Evolutionary conservation across 179 eudicot species (phyloP), one percentile per base, ranked within the genome.

Genomic region (Vitellaria paradoxa): DNA sequence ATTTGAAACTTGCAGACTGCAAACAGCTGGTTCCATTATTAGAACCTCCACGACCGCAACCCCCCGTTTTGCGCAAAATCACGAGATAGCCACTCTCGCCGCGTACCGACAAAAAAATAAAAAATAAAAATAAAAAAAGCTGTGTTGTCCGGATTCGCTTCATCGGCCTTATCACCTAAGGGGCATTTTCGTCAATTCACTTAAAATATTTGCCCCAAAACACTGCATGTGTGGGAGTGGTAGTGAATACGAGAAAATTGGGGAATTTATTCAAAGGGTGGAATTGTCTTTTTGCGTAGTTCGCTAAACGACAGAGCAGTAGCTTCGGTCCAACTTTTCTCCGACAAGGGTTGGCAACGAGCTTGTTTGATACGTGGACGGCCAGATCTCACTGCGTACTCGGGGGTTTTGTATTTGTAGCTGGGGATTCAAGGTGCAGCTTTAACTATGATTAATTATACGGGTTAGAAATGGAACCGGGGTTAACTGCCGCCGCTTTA

Each of bases 341-440:
- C 71, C 76, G 83, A 76, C 83, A 80, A 76, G 74, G 76, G 79
- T 63, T 79, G 30, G 70, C 46, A 40, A 26, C 12, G 4, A 23
- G 49, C 12, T 59, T 17, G 64, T 6, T 15, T 24, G 60, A 73
- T 76, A 76, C 83, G 83, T 76, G 80, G 75, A 76, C 80, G 83
- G 83, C 37, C 76, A 10, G 72, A 69, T 70, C 3, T 50, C 26
- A 17, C 65, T 6, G 6, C 10, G 37, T 42, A 42, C 45, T 2
- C 45, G 45, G 45, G 45, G 45, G 1, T 42, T 42, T 42, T 42
- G 45, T 42, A 42, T 42, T 42, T 42, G 45, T 42, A 42, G 45
- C 45, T 42, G 1, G 45, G 45, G 45, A 42, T 42, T 42, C 45
- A 42, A 42, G 45, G 15, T 52, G 56, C 14, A 23, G 17, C 30